Conservation (phyloP, 1,139 yeast species). For the Lodderomyces jiufengensis region DNA sequence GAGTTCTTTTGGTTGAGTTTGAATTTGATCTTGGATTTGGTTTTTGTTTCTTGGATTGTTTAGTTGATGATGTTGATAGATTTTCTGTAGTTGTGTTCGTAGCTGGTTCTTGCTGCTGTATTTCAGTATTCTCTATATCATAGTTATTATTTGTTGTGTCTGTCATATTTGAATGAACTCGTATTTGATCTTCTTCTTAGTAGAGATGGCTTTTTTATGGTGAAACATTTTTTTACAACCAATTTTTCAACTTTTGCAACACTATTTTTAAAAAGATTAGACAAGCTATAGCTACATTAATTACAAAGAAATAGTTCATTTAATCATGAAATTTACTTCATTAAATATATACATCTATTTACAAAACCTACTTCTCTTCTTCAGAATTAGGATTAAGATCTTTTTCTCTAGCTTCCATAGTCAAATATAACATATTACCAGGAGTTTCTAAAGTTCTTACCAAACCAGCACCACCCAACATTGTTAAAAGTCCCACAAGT, state of each 20-base stretch:
- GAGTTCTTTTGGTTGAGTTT: conserved; percentile 33
- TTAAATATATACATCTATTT: too few species aligned
- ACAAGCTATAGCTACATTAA: too few species aligned
- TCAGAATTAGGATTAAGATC: conserved; percentile 25
- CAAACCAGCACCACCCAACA: conserved; percentile 86
- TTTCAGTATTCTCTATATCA: too few species aligned
- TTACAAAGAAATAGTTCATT: too few species aligned
- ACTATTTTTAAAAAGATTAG: too few species aligned
- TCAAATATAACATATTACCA: conserved; percentile 64
- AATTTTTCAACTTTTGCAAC: too few species aligned
- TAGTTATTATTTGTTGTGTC: not conserved
- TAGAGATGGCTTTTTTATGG: not conserved
- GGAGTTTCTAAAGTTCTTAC: conserved; percentile 76
- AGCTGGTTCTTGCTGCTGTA: conserved; percentile 1
- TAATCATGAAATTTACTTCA: too few species aligned
- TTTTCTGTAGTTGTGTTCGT: conserved; percentile 4
- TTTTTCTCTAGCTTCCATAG: conserved; percentile 60
- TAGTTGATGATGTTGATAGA: conserved; percentile 6
- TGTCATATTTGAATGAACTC: too few species aligned
- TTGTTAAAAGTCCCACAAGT: conserved; percentile 78
- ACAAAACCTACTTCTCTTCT: conserved; percentile 2
- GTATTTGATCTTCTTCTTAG: not conserved
- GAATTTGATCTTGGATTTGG: conserved; percentile 19
- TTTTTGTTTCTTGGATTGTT: conserved; percentile 25
- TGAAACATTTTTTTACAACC: conserved; percentile 5